A percentile compares a stretch with the other conserved stretches of the same genome.
These are phyloP conservation scores for Saturnispora saitoi DNA, from an alignment of 805 yeast species.

Conservation along the genomic window DNA sequence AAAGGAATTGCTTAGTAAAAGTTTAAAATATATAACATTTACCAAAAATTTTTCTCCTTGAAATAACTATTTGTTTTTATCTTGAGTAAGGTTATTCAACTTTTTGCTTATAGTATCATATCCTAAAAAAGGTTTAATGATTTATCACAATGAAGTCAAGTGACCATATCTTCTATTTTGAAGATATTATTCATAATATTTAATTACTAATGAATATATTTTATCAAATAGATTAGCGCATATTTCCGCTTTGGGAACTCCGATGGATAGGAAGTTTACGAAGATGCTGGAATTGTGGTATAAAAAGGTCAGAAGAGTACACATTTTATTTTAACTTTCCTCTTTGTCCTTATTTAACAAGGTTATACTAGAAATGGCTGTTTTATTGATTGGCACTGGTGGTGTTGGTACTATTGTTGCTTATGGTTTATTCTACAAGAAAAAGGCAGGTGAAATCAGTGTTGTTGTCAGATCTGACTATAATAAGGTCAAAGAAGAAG, in stretches of 20 bases:
- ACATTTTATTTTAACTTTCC: background rate
- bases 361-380: background rate
- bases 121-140: too few species aligned
- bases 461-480: constrained; percentile 52
- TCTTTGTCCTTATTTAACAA: background rate
- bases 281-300: background rate
- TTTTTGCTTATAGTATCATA: too few species aligned
- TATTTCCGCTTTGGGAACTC: background rate
- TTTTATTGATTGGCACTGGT: constrained; percentile 62
- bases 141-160: too few species aligned
- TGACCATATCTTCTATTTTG: too few species aligned
- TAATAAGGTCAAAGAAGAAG: constrained; percentile 38
- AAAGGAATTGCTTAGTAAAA: too few species aligned
- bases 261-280: background rate
- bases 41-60: too few species aligned
- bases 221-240: background rate
- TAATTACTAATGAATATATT: too few species aligned
- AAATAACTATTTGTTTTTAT: too few species aligned
- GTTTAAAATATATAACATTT: too few species aligned
- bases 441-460: constrained; percentile 43
- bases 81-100: too few species aligned
- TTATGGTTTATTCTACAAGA: constrained; percentile 42
- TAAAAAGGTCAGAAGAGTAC: background rate
- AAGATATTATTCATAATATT: too few species aligned
- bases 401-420: constrained; percentile 80